phyloP scores from a whole-genome alignment of 306 rosid genomes.

The Trichosanthes truncata region DNA sequence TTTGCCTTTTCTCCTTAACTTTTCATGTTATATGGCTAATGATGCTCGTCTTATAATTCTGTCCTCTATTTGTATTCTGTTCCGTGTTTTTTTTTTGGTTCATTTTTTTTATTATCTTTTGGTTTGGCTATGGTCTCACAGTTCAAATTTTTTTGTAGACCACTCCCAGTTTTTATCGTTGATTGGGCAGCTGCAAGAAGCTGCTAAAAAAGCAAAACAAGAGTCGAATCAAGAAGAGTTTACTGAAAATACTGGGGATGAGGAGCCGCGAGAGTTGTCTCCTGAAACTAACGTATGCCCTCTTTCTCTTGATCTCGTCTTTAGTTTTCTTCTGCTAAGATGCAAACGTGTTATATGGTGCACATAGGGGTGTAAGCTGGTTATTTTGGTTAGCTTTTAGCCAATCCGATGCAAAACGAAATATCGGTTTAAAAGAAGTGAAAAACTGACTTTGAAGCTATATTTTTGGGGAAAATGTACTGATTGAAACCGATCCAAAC shows the following conservation, averaged over 20 bases:
- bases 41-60: neutral
- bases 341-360: neutral
- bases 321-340: constrained; percentile 2
- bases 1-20: neutral
- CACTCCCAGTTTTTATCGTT: constrained; percentile 36
- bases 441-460: too few relatives aligned
- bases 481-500: neutral
- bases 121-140: neutral
- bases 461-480: neutral
- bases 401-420: neutral
- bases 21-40: neutral
- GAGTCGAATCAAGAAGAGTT: constrained; percentile 32
- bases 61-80: neutral
- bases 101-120: neutral
- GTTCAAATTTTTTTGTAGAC: constrained; percentile 32
- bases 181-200: constrained; percentile 52
- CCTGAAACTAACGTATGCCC: constrained; percentile 41
- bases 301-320: constrained; percentile 14
- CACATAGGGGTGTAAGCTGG: neutral
- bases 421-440: neutral
- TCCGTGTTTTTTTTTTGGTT: neutral
- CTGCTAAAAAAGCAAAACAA: constrained; percentile 41
- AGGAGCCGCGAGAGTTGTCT: constrained; percentile 25
- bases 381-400: neutral
- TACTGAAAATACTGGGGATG: constrained; percentile 29